Evolutionary conservation across 192 early-diverging fungal species (phyloP).

Genomic region (Radiomyces spectabilis): DNA sequence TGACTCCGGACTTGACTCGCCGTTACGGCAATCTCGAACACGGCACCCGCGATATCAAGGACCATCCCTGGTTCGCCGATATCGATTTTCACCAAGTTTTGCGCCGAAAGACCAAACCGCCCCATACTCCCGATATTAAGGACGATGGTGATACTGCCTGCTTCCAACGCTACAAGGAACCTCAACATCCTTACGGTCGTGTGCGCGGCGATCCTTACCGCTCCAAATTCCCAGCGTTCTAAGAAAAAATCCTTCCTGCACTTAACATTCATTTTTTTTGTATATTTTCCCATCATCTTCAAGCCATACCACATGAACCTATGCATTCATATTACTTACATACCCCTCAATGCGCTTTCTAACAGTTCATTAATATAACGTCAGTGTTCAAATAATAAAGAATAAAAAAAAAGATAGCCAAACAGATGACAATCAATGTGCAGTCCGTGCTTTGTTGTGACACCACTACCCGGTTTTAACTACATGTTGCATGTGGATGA

Average conservation of each 20-base stretch:
- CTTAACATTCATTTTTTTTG: neutral
- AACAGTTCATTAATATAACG: neutral
- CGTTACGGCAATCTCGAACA: slow-evolving; percentile 74
- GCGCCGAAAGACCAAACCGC: slow-evolving; percentile 36
- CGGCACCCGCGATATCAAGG: slow-evolving; percentile 75
- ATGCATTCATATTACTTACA: no score
- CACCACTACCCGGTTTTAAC: no score
- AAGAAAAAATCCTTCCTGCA: neutral
- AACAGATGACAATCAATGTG: no score
- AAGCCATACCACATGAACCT: no score
- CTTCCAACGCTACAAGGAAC: slow-evolving; percentile 21
- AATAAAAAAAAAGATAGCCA: no score
- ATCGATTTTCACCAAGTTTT: slow-evolving; percentile 42
- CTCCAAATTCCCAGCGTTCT: slow-evolving; percentile 20
- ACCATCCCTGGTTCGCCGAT: slow-evolving; percentile 72
- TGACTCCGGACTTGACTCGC: slow-evolving; percentile 68
- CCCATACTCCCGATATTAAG: slow-evolving; percentile 39
- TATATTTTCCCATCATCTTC: no score
- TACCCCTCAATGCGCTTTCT: no score
- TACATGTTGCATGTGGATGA: no score
- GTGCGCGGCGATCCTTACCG: slow-evolving; percentile 7
- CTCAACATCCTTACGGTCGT: slow-evolving; percentile 7
- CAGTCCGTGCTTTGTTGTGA: no score
- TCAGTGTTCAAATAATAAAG: slow-evolving; percentile 38
- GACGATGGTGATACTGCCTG: slow-evolving; percentile 39